These are phyloP conservation scores for Picochlorum sp. DNA, from an alignment of 139 green algal genomes.

Conservation along the genomic window DNA sequence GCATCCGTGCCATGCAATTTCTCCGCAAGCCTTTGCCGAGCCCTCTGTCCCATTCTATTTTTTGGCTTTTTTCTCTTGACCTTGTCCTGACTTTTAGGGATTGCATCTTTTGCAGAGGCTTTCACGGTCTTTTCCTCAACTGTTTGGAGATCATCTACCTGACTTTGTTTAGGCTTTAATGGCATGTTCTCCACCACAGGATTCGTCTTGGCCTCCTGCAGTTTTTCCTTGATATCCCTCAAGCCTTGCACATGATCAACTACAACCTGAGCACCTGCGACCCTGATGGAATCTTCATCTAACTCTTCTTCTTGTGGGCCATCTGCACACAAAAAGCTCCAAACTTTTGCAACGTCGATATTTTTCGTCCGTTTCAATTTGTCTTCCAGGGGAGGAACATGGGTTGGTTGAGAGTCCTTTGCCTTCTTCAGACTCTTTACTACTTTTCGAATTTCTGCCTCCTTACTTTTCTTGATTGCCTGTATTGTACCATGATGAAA, in stretches of 20 bases:
- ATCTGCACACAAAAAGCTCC: background rate
- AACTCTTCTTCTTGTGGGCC: too few species aligned
- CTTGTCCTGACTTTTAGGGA: background rate
- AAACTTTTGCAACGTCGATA: background rate
- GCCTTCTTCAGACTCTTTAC: constrained; percentile 5
- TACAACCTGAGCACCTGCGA: background rate
- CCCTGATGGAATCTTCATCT: background rate
- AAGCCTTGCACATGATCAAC: background rate
- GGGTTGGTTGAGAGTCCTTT: background rate
- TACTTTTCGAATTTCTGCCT: constrained; percentile 6
- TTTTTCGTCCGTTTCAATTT: background rate
- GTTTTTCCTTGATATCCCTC: background rate
- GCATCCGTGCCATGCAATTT: background rate
- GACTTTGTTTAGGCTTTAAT: too few species aligned
- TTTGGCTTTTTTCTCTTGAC: constrained; percentile 17
- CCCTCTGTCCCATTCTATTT: constrained; percentile 51
- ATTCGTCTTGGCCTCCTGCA: background rate
- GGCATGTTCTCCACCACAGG: too few species aligned
- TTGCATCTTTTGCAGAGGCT: background rate
- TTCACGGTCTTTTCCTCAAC: background rate
- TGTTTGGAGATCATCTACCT: background rate
- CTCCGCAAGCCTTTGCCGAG: constrained; percentile 24
- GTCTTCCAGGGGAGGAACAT: background rate
- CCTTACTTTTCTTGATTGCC: constrained; percentile 10
- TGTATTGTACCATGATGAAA: constrained; percentile 1